These are phyloP conservation scores for Melaleuca alternifolia DNA, from an alignment of 345 rosid genomes.

Conservation along the genomic window DNA sequence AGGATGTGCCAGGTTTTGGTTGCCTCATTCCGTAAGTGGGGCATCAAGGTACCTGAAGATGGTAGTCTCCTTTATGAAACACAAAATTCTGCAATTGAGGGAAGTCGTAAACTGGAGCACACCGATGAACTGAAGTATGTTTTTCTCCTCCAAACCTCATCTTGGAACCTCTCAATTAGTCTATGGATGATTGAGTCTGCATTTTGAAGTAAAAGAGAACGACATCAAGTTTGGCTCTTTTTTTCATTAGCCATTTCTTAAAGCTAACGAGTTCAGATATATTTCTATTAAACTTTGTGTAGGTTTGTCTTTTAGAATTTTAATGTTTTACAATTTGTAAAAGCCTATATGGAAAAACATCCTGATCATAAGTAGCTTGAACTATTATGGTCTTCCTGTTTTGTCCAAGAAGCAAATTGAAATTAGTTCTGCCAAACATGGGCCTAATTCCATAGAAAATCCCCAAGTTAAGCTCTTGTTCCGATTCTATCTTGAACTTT, in stretches of 20 bases:
- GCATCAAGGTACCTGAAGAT: slow-evolving; percentile 48
- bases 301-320: neutral
- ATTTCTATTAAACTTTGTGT: neutral
- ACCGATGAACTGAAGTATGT: slow-evolving; percentile 52
- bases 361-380: neutral
- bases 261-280: neutral
- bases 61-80: slow-evolving; percentile 58
- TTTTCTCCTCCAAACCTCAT: neutral
- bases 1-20: slow-evolving; percentile 79
- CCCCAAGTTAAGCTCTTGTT: no score
- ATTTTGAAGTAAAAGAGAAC: neutral
- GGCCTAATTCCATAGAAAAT: no score
- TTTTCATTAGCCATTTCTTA: neutral
- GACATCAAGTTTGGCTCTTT: neutral
- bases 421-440: neutral
- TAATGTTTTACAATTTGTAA: neutral
- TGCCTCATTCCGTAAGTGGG: slow-evolving; percentile 62
- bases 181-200: neutral
- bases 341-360: neutral
- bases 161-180: neutral
- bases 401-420: neutral
- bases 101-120: slow-evolving; percentile 73
- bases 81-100: slow-evolving; percentile 52
- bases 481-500: no score
- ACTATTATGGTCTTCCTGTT: neutral